These are phyloP conservation scores for Geranium rotundifolium DNA, from an alignment of 345 rosid genomes.

Conservation along the genomic window DNA sequence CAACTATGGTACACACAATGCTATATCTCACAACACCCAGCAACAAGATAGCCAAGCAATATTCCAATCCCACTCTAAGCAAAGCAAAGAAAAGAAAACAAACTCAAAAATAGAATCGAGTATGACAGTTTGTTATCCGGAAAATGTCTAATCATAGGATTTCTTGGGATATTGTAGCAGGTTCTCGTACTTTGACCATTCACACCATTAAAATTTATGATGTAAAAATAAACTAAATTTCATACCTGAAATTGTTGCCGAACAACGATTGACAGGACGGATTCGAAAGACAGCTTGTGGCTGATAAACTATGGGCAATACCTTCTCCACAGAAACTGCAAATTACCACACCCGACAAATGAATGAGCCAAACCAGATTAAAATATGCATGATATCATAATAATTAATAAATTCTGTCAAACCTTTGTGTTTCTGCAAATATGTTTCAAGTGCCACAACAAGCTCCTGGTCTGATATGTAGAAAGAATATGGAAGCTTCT, in stretches of 20 bases:
- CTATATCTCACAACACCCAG: no score
- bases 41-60: no score
- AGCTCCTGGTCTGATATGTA: conserved; percentile 82
- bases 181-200: no score
- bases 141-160: no score
- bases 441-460: conserved; percentile 61
- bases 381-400: conserved; percentile 1
- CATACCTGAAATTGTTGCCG: conserved; percentile 83
- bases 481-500: conserved; percentile 76
- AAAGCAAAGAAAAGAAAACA: no score
- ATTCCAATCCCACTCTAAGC: no score
- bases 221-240: not conserved
- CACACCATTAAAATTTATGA: not conserved
- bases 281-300: conserved; percentile 92
- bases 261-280: conserved; percentile 78
- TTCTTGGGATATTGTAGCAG: no score
- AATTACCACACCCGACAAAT: conserved; percentile 2
- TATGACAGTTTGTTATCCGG: no score
- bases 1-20: no score
- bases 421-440: conserved; percentile 84
- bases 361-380: conserved; percentile 1
- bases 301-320: conserved; percentile 78
- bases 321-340: conserved; percentile 95
- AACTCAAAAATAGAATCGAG: no score
- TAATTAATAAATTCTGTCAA: not conserved